A percentile compares a stretch with the other conserved stretches of the same genome.
Evolutionary conservation across 176 grass and related monocot species (phyloP).

Genomic region (Otatea glauca): DNA sequence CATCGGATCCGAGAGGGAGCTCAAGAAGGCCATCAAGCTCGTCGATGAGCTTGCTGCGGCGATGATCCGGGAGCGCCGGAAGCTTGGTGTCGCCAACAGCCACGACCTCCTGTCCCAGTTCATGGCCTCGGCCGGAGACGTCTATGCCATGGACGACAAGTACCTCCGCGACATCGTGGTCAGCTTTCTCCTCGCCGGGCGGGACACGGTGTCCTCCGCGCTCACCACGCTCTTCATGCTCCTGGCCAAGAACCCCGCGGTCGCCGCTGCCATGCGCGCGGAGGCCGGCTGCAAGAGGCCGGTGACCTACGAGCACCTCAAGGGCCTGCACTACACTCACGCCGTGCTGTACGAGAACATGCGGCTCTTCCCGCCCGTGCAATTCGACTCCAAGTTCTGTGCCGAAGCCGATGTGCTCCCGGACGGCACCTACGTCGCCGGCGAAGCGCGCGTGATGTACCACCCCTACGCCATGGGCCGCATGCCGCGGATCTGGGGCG

Average conservation of each 20-base stretch:
- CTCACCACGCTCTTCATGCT: no score
- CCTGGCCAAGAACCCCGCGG: conserved; percentile 36
- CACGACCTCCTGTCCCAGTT: conserved; percentile 83
- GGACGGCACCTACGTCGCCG: conserved; percentile 64
- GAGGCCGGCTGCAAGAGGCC: conserved; percentile 38
- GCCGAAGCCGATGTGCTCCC: conserved; percentile 60
- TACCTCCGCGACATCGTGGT: conserved; percentile 13
- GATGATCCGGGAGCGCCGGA: conserved; percentile 49
- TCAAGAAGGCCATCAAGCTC: conserved; percentile 44
- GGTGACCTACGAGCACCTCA: conserved; percentile 42
- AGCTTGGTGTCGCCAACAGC: conserved; percentile 46
- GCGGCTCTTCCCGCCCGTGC: conserved; percentile 74
- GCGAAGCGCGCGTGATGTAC: conserved; percentile 58
- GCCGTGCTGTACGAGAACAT: conserved; percentile 74
- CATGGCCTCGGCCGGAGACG: conserved; percentile 50
- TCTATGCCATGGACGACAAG: conserved; percentile 49
- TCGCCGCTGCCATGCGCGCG: conserved; percentile 46
- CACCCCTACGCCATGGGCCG: conserved; percentile 84
- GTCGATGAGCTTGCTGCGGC: conserved; percentile 50
- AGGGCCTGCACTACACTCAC: conserved; percentile 55
- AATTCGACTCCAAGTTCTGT: conserved; percentile 91
- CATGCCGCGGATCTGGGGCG: conserved; percentile 76
- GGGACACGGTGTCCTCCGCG: no score
- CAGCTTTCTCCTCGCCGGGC: no score
- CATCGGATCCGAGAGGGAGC: conserved; percentile 64